A percentile compares a stretch with the other conserved stretches of the same genome.
phyloP scores from a whole-genome alignment of 371 early-diverging fungal species.

The Rhizopus stolonifer region DNA sequence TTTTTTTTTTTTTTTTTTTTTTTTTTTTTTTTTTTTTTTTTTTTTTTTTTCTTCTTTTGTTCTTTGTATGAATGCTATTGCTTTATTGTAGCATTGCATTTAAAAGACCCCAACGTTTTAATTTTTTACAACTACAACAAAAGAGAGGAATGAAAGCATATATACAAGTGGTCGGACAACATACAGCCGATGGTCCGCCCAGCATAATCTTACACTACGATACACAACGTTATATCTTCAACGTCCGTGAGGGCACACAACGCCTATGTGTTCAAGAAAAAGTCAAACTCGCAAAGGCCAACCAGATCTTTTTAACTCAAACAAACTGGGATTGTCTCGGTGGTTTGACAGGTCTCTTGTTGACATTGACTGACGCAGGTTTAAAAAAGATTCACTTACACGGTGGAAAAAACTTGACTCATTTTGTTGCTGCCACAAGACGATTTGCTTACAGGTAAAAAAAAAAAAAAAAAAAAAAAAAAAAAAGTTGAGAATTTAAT shows the following conservation, averaged over 20 bases:
- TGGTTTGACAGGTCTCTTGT: slow-evolving; percentile 84
- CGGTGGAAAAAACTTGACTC: slow-evolving; percentile 78
- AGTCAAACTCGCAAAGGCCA: slow-evolving; percentile 64
- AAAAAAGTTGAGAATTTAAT: neutral
- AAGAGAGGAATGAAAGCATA: slow-evolving; percentile 71
- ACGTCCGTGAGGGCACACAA: slow-evolving; percentile 94
- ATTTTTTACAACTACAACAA: slow-evolving; percentile 6
- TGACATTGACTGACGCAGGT: slow-evolving; percentile 86
- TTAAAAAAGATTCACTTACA: slow-evolving; percentile 55
- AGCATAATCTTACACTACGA: slow-evolving; percentile 81
- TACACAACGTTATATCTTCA: slow-evolving; percentile 85
- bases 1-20: too few species aligned
- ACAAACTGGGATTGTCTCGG: slow-evolving; percentile 82
- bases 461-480: neutral
- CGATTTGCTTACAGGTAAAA: slow-evolving; percentile 64
- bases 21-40: too few species aligned
- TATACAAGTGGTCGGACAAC: slow-evolving; percentile 75
- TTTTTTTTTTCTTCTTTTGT: neutral
- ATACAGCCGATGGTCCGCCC: slow-evolving; percentile 69
- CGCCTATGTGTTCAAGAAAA: slow-evolving; percentile 79
- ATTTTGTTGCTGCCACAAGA: slow-evolving; percentile 79
- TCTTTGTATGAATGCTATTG: neutral
- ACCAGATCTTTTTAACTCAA: slow-evolving; percentile 78
- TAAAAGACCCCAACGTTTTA: neutral
- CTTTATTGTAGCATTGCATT: neutral